A percentile compares a stretch with the other conserved stretches of the same genome.
phyloP scores from a whole-genome alignment of 805 yeast genomes.

The Saccharomycopsis javanensis region DNA sequence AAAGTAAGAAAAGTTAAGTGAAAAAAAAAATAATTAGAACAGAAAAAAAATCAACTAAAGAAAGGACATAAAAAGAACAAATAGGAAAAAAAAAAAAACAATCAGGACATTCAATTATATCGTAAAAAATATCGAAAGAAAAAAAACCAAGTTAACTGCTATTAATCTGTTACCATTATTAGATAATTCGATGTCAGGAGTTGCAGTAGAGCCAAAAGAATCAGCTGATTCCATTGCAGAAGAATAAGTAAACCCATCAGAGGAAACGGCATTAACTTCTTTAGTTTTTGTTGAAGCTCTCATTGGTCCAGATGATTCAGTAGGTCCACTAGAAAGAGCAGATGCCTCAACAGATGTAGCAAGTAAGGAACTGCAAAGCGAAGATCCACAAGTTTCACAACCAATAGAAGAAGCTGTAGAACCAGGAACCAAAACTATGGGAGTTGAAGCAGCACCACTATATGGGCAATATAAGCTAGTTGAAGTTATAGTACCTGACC shows the following conservation, averaged over 20 bases:
- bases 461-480: not conserved
- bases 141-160: no score
- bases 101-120: no score
- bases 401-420: not conserved
- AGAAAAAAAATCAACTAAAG: no score
- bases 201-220: not conserved
- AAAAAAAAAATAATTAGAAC: no score
- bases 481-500: not conserved
- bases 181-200: not conserved
- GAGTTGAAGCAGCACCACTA: slow-evolving; percentile 4
- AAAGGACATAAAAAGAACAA: no score
- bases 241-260: not conserved
- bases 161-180: no score
- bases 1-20: no score
- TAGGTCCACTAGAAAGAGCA: not conserved
- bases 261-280: not conserved
- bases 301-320: not conserved
- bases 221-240: not conserved
- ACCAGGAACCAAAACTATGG: slow-evolving; percentile 1
- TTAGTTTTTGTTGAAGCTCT: not conserved
- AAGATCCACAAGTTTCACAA: not conserved
- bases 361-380: not conserved
- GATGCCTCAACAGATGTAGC: not conserved
- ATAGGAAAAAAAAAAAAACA: no score
- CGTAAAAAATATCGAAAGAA: no score